Evolutionary conservation across 306 rosid species (phyloP).

Genomic region (Carpinus fangiana): DNA sequence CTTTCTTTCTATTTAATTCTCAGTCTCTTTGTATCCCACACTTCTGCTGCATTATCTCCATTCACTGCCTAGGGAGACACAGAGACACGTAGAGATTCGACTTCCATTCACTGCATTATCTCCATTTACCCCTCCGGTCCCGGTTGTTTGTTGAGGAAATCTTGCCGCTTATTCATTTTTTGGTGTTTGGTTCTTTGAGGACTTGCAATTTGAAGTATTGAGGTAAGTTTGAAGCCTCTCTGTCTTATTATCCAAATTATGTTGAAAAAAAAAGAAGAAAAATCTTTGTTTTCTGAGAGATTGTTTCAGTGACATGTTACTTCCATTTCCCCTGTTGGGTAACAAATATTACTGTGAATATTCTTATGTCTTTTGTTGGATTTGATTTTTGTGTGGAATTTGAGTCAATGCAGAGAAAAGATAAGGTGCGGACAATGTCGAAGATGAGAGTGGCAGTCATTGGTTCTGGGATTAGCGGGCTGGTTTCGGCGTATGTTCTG

Average conservation of each 20-base stretch:
- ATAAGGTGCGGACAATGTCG: background rate
- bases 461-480: constrained; percentile 77
- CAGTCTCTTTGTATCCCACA: background rate
- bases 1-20: background rate
- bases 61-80: background rate
- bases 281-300: background rate
- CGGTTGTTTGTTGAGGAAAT: background rate
- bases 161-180: background rate
- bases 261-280: background rate
- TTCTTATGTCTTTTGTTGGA: background rate
- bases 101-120: too few species aligned
- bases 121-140: too few species aligned
- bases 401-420: background rate
- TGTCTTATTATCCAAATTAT: background rate
- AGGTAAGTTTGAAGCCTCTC: background rate
- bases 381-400: background rate
- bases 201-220: background rate
- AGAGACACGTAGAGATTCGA: too few species aligned
- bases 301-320: background rate
- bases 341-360: background rate
- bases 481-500: constrained; percentile 56
- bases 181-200: background rate
- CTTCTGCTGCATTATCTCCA: background rate
- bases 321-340: background rate
- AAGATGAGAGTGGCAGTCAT: constrained; percentile 74